These are phyloP conservation scores for Papiliotrema terrestris DNA, from an alignment of 1,284 basidiomycete species.

Conservation along the genomic window DNA sequence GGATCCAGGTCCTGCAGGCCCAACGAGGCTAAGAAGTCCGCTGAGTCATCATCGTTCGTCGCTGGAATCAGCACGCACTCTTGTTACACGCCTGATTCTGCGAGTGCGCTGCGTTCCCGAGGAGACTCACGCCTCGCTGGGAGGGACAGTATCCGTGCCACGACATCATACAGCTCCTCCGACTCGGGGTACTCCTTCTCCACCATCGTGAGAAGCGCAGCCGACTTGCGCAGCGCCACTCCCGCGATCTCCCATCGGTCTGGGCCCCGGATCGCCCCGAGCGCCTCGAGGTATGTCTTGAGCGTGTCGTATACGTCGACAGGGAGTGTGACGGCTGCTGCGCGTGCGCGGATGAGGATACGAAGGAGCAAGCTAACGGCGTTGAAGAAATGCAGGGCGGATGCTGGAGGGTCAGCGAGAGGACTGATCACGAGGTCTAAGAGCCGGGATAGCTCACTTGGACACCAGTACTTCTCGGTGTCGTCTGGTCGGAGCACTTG, in stretches of 20 bases:
- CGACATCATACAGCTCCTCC: conserved; percentile 8
- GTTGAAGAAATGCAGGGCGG: conserved; percentile 32
- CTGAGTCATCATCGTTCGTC: not conserved
- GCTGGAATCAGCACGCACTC: not conserved
- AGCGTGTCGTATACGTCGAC: not conserved
- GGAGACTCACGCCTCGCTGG: conserved; percentile 4
- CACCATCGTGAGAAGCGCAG: conserved; percentile 13
- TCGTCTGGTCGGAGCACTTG: conserved; percentile 13
- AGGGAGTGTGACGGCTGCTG: not conserved
- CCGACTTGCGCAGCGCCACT: conserved; percentile 26
- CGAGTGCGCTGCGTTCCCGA: not conserved
- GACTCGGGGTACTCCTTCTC: conserved; percentile 15
- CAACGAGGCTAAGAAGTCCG: conserved; percentile 1
- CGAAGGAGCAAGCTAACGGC: conserved; percentile 24
- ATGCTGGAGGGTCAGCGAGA: conserved; percentile 17
- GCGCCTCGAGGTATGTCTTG: too few relatives aligned
- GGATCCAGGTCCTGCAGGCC: not conserved
- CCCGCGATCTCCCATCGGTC: conserved; percentile 30
- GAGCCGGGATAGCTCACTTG: conserved; percentile 21
- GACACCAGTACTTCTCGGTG: conserved; percentile 28
- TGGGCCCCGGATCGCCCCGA: too few relatives aligned
- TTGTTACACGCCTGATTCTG: too few relatives aligned
- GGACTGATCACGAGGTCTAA: too few relatives aligned
- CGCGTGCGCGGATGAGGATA: conserved; percentile 14
- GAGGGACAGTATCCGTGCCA: conserved; percentile 9